Evolutionary conservation across 306 rosid species (phyloP).

Genomic region (Medicago arabica): DNA sequence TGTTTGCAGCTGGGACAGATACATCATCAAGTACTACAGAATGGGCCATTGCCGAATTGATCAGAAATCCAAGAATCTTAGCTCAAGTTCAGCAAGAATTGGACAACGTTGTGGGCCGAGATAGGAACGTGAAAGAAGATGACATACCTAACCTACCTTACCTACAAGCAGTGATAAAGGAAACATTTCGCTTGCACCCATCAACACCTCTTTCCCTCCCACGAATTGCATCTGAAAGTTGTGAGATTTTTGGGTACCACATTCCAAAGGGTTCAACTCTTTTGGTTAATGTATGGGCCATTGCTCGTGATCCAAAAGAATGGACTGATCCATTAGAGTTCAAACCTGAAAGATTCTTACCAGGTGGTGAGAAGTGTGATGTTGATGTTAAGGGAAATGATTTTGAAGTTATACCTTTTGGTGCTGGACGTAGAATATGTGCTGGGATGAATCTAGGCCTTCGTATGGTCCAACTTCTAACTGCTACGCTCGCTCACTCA

Average conservation of each 20-base stretch:
- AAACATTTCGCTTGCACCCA: conserved; percentile 85
- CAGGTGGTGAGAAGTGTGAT: conserved; percentile 63
- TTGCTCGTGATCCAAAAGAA: conserved; percentile 71
- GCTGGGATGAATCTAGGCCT: conserved; percentile 75
- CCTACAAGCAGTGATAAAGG: conserved; percentile 80
- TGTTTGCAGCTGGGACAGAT: conserved; percentile 82
- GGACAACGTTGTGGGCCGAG: conserved; percentile 64
- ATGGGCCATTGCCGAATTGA: conserved; percentile 77
- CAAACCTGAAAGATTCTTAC: conserved; percentile 72
- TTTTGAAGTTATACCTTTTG: conserved; percentile 83
- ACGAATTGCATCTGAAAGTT: conserved; percentile 60
- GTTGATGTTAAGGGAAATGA: conserved; percentile 74
- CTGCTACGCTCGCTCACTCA: conserved; percentile 68
- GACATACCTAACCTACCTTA: conserved; percentile 66
- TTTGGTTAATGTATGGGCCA: conserved; percentile 84
- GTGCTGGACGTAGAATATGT: conserved; percentile 89
- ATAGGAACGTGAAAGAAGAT: conserved; percentile 55
- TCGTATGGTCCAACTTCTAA: conserved; percentile 69
- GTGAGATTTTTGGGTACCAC: conserved; percentile 65
- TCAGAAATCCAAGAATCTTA: conserved; percentile 59
- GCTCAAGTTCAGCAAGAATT: conserved; percentile 66
- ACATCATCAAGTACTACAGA: conserved; percentile 83
- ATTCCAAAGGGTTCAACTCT: conserved; percentile 81
- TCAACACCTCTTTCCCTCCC: conserved; percentile 89
- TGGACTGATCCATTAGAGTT: conserved; percentile 70